These are phyloP conservation scores for Aphanomyces stellatus DNA, from an alignment of 352 stramenopile species.

Conservation along the genomic window DNA sequence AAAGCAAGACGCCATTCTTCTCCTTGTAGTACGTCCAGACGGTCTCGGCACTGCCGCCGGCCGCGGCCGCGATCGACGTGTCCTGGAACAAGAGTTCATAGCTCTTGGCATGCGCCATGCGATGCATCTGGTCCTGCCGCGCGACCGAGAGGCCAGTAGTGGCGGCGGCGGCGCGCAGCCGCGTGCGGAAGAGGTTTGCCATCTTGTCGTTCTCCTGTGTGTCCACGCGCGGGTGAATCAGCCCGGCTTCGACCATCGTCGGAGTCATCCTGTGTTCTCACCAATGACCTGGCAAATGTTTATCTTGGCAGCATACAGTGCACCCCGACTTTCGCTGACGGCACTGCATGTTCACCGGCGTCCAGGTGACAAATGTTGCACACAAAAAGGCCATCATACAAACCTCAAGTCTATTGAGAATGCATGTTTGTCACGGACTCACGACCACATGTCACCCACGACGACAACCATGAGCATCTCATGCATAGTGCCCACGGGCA, in stretches of 20 bases:
- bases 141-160: background rate
- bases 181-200: background rate
- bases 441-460: no score
- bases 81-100: background rate
- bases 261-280: no score
- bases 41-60: background rate
- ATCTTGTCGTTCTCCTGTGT: background rate
- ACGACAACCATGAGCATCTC: no score
- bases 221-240: background rate
- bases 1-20: constrained; percentile 13
- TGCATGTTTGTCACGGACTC: no score
- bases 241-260: no score
- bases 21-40: constrained; percentile 15
- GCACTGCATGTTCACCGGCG: no score
- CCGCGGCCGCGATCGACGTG: background rate
- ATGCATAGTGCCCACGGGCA: no score
- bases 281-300: no score
- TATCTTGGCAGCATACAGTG: background rate
- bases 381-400: no score
- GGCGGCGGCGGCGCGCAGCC: background rate
- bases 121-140: background rate
- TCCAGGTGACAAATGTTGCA: no score
- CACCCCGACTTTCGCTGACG: background rate
- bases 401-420: no score
- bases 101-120: background rate